Percentiles rank a stretch among this genome's conserved stretches.
Conservation (phyloP, 805 yeast species). For the Lachancea waltii region DNA sequence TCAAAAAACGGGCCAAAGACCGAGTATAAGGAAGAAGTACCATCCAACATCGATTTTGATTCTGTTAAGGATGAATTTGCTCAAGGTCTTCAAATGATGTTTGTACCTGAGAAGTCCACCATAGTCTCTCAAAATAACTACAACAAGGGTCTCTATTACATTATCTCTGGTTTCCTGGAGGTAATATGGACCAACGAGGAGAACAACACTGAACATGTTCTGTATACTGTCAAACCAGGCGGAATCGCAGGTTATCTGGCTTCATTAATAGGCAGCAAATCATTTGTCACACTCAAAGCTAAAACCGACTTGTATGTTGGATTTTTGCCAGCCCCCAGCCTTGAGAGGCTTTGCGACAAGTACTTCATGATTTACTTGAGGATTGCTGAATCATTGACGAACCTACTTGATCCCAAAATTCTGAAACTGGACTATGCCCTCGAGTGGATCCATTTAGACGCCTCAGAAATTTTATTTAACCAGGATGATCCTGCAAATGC, state of each 20-base stretch:
- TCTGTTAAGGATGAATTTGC: conserved; percentile 53
- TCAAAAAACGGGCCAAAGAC: neutral
- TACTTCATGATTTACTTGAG: conserved; percentile 71
- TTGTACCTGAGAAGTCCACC: conserved; percentile 45
- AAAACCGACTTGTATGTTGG: conserved; percentile 62
- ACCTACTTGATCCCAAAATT: conserved; percentile 59
- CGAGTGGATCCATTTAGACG: conserved; percentile 90
- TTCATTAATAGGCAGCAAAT: conserved; percentile 68
- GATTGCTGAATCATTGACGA: conserved; percentile 66
- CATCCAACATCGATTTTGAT: conserved; percentile 38
- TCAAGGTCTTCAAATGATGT: conserved; percentile 49
- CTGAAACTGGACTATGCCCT: conserved; percentile 80
- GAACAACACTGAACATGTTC: conserved; percentile 31
- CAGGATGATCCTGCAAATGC: conserved; percentile 90
- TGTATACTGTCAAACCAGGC: conserved; percentile 64
- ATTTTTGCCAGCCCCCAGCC: conserved; percentile 52
- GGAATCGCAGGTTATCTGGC: conserved; percentile 87
- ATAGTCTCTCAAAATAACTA: conserved; percentile 59
- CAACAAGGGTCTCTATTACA: conserved; percentile 71
- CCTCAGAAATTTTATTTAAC: conserved; percentile 71
- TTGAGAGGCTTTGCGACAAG: conserved; percentile 64
- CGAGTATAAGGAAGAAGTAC: conserved; percentile 10
- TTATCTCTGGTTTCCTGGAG: conserved; percentile 71
- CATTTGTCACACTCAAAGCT: conserved; percentile 67
- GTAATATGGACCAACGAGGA: conserved; percentile 42